Evolutionary conservation across 2,329 filamentous ascomycete species (phyloP), one percentile per base, ranked within the genome.

Genomic region (Hymenoscyphus occultus): DNA sequence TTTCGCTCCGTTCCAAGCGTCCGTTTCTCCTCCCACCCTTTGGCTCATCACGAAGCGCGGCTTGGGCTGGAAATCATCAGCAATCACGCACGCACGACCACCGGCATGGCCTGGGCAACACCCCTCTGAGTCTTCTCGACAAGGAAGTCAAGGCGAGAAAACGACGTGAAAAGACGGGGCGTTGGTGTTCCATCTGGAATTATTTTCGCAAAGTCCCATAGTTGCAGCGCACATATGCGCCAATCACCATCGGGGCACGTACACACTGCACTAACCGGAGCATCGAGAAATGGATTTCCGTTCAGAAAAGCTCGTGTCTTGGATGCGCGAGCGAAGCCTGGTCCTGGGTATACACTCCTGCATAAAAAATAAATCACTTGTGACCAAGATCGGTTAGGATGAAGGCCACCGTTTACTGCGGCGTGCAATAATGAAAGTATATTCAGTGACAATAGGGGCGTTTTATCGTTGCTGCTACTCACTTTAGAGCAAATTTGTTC

Each of bases 261-360:
- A 51, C 45, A 51, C 45, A 19, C n/a, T 51, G 10, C 45, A 51
- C n/a, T 51, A 22, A 51, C n/a, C 42, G 16, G 42, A 48, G 42
- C 42, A 48, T 48, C 42, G 63, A 65, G 65, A 67, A 67, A 71
- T 70, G 67, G 66, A 68, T 70, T 71, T 70, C 66, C 66, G 67
- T 69, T 64, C 67, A 65, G 63, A 67, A 68, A 63, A 45, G 60
- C 45, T 61, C 60, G 59, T 61, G 59, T 61, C 59, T 61, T 61
- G 42, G 35, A 56, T 31, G 35, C 60, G 60, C 51, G 45, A 35
- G n/a, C 59, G 28, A 51, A 39, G 40, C 64, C 65, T 67, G 63
- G 61, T 63, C 65, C 64, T 67, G 64, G 66, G 45, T 22, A 19
- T 19, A 51, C 19, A 28, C 45, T 51, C 45, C 45, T 51, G 45